Evolutionary conservation across 1,139 yeast genomes (phyloP).

Genomic region (Pichia sp.): DNA sequence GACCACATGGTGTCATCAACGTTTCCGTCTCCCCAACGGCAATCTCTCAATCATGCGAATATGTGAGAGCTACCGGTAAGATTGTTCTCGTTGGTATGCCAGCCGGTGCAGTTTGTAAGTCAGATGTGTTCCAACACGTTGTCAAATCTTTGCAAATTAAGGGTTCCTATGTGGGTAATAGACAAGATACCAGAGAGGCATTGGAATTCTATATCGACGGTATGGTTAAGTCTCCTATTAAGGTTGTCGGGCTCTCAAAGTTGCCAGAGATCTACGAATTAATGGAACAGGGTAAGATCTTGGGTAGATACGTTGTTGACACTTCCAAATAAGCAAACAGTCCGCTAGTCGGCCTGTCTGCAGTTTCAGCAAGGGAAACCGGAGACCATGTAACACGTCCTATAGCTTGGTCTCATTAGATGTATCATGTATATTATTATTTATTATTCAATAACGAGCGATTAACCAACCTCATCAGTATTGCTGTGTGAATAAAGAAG

Average conservation of each 20-base stretch:
- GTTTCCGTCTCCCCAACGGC: slow-evolving; percentile 76
- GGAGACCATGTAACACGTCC: too few relatives aligned
- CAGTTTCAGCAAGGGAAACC: too few relatives aligned
- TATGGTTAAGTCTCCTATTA: slow-evolving; percentile 59
- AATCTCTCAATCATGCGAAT: slow-evolving; percentile 58
- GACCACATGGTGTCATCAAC: slow-evolving; percentile 74
- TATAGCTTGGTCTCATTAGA: too few relatives aligned
- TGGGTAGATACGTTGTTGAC: slow-evolving; percentile 70
- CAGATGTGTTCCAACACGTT: slow-evolving; percentile 60
- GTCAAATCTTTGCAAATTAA: slow-evolving; percentile 56
- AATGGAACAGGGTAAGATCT: slow-evolving; percentile 67
- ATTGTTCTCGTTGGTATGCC: slow-evolving; percentile 80
- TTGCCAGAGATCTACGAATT: slow-evolving; percentile 52
- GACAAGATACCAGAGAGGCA: slow-evolving; percentile 75
- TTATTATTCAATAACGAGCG: too few relatives aligned
- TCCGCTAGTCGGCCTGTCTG: too few relatives aligned
- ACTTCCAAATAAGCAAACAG: slow-evolving; percentile 33
- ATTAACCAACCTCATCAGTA: too few relatives aligned
- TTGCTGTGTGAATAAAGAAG: too few relatives aligned
- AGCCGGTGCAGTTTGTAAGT: slow-evolving; percentile 55
- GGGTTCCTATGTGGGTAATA: slow-evolving; percentile 78
- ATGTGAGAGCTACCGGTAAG: slow-evolving; percentile 69
- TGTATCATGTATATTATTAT: too few relatives aligned
- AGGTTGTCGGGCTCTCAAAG: slow-evolving; percentile 56
- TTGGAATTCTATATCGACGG: slow-evolving; percentile 67